Base-by-base conservation (phyloP, 805 yeast species). In the Saccharomycopsis guyanensis region DNA sequence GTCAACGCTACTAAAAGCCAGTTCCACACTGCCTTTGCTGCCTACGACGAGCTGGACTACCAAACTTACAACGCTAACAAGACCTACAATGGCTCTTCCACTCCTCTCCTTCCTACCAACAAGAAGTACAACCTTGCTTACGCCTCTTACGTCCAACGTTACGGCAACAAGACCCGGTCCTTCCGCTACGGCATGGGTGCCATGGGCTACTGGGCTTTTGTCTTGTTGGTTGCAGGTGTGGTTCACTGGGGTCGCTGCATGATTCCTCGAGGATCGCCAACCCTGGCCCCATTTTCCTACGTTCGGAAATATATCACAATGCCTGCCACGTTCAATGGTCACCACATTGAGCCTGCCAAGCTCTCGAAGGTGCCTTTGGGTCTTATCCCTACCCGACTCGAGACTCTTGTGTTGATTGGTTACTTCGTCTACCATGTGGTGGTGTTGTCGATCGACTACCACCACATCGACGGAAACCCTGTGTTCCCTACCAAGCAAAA, bases 361-460 rank as follows among this genome's bases (percentile, higher is more conserved):
- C 34, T 57, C 45, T 52, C 61, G 50, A 2, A 53, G 47, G 42
- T 51, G 47, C 24, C 39, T 38, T 35, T 58, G 35, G 36, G 40
- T n/a, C 42, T 44, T 5, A 27, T 68, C 8, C 75, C 75, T 3
- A 61, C 73, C 4, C 57, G 74, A 32, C 55, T 63, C 18, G 70
- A 70, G 47, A 53, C 68, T 0, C 37, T 66, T 6, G 60, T 66
- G 8, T 52, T 71, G 12, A 16, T 55, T 4, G 66, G 61, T 1
- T 70, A 62, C 51, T 36, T 58, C n/a, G 46, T 55, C 2, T 46
- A 74, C 16, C 56, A 63, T 16, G 25, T 61, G 4, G 48, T 61
- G 31, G 57, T 68, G 27, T 43, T 59, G 23, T 56, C 58, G 15
- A 53, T 38, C 44, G 36, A 57, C 40, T 58, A 33, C 20, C 18